phyloP scores from a whole-genome alignment of 2,329 filamentous ascomycete genomes.

The Hymenoscyphus fraxineus region DNA sequence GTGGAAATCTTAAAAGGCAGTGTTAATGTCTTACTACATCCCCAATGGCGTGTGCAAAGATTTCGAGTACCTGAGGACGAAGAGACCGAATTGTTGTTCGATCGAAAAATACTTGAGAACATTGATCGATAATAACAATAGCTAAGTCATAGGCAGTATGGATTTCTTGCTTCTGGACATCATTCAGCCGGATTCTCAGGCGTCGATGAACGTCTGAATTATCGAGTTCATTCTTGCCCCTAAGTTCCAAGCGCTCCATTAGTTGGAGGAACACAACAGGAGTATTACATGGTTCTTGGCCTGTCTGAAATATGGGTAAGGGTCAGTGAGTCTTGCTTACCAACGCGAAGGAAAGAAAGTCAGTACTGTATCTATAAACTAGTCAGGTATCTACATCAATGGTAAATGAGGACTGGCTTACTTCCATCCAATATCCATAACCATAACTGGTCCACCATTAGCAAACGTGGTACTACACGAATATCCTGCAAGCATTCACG shows the following conservation, averaged over 20 bases:
- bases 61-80: conserved; percentile 39
- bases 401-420: not conserved
- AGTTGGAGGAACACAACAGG: no score
- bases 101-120: conserved; percentile 38
- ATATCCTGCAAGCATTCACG: conserved; percentile 30
- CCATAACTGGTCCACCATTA: conserved; percentile 26
- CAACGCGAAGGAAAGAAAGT: conserved; percentile 1
- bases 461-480: not conserved
- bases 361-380: not conserved
- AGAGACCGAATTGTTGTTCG: conserved; percentile 30
- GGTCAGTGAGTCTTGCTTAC: not conserved
- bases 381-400: not conserved
- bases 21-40: conserved; percentile 34
- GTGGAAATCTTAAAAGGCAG: not conserved
- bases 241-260: no score
- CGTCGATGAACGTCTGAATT: conserved; percentile 37
- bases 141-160: conserved; percentile 38
- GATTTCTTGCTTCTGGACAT: conserved; percentile 24
- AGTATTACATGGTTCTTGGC: no score
- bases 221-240: conserved; percentile 26
- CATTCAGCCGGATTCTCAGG: conserved; percentile 24
- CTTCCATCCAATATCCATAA: conserved; percentile 36
- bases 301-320: no score
- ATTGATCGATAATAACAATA: conserved; percentile 38
- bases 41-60: conserved; percentile 41